Conservation (phyloP, 257 asterid genomes). For the Leptodermis oblonga region DNA sequence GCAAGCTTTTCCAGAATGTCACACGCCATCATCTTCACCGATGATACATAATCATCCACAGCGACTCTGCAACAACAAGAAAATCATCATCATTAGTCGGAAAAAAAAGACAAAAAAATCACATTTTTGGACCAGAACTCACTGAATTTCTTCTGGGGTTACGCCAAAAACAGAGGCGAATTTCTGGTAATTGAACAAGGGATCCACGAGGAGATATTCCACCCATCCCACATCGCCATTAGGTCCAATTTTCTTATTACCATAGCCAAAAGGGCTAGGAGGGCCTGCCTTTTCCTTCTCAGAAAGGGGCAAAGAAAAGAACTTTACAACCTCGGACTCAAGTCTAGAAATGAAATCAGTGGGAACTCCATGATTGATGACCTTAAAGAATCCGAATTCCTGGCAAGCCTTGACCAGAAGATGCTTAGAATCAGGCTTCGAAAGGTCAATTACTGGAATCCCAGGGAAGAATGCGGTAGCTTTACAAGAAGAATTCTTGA, state of each 20-base stretch:
- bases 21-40: constrained; percentile 36
- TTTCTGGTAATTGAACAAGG: constrained; percentile 34
- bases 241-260: constrained; percentile 53
- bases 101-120: background rate
- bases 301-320: constrained; percentile 53
- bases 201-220: constrained; percentile 53
- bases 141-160: constrained; percentile 55
- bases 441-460: constrained; percentile 69
- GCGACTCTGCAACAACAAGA: constrained; percentile 21
- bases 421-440: constrained; percentile 51
- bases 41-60: constrained; percentile 28
- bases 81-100: no score
- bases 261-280: constrained; percentile 75
- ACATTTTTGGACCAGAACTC: background rate
- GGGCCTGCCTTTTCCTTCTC: constrained; percentile 59
- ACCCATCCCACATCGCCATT: constrained; percentile 72
- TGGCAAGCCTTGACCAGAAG: constrained; percentile 71
- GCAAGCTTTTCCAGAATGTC: constrained; percentile 37
- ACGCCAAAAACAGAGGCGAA: constrained; percentile 52
- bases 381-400: constrained; percentile 78
- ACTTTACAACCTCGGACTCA: constrained; percentile 59
- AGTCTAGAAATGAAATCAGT: constrained; percentile 40
- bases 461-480: constrained; percentile 31
- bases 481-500: constrained; percentile 17
- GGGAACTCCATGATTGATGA: constrained; percentile 62